A percentile compares a stretch with the other conserved stretches of the same genome.
Evolutionary conservation across 176 grass and related monocot species (phyloP).

Genomic region (Aegilops longissima): DNA sequence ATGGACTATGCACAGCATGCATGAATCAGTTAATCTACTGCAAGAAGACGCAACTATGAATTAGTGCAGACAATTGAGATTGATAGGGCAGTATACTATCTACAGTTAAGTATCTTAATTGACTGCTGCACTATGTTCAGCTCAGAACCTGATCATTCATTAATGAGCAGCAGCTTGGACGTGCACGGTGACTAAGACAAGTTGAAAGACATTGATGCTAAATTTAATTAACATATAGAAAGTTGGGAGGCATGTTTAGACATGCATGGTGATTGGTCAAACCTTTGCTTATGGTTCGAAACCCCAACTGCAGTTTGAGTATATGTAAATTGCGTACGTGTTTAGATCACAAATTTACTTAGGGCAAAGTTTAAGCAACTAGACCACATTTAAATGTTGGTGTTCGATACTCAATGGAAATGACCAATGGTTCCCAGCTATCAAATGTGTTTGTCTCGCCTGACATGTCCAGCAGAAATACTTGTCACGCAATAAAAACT

Average conservation of each 20-base stretch:
- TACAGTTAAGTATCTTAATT: not conserved
- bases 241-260: not conserved
- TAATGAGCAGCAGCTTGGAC: not conserved
- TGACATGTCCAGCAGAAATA: conserved; percentile 18
- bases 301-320: not conserved
- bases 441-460: conserved; percentile 24
- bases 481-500: not conserved
- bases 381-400: not conserved
- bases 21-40: not conserved
- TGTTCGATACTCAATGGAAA: conserved; percentile 11
- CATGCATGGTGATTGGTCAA: not conserved
- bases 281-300: not conserved
- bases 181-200: not conserved
- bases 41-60: not conserved
- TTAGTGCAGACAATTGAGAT: conserved; percentile 1
- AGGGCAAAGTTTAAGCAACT: not conserved
- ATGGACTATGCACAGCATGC: not conserved
- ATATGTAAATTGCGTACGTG: not conserved
- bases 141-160: not conserved
- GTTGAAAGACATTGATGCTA: not conserved
- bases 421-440: not conserved
- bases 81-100: not conserved
- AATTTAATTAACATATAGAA: not conserved
- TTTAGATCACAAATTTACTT: not conserved
- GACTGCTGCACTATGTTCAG: not conserved